Evolutionary conservation across 225 moss, liverwort and hornwort genomes (phyloP).

Genomic region (Marchantia polymorpha): DNA sequence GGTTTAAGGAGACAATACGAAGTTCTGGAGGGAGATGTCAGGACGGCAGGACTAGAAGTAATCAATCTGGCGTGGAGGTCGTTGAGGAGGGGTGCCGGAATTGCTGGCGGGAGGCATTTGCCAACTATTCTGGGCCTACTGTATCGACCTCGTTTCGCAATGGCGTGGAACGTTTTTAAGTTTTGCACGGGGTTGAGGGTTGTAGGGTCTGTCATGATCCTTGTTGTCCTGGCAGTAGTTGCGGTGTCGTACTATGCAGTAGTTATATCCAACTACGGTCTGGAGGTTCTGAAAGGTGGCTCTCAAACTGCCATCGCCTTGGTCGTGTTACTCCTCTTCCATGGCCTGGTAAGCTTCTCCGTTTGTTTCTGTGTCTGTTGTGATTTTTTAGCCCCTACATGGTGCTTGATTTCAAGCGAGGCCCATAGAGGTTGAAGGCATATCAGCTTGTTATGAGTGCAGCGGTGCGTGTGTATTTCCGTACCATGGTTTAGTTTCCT

Average conservation of each 20-base stretch:
- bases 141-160: slow-evolving; percentile 48
- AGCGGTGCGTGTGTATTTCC: too few species aligned
- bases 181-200: slow-evolving; percentile 94
- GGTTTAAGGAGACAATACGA: not conserved
- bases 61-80: slow-evolving; percentile 68
- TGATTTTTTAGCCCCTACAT: too few species aligned
- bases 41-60: slow-evolving; percentile 23
- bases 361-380: too few species aligned
- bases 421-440: too few species aligned
- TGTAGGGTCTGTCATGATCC: slow-evolving; percentile 91
- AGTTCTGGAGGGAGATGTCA: slow-evolving; percentile 13
- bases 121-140: slow-evolving; percentile 35
- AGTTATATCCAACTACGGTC: slow-evolving; percentile 86
- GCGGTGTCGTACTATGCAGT: slow-evolving; percentile 93
- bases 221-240: slow-evolving; percentile 88
- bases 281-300: slow-evolving; percentile 67
- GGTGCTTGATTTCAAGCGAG: too few species aligned
- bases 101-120: slow-evolving; percentile 42
- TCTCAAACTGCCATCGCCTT: slow-evolving; percentile 56
- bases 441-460: too few species aligned
- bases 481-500: too few species aligned
- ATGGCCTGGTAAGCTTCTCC: slow-evolving; percentile 51
- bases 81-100: slow-evolving; percentile 44
- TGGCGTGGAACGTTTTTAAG: slow-evolving; percentile 98
- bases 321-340: slow-evolving; percentile 69